phyloP scores from a whole-genome alignment of 148 eudicot genomes.

The Heliamphora exappendiculata region DNA sequence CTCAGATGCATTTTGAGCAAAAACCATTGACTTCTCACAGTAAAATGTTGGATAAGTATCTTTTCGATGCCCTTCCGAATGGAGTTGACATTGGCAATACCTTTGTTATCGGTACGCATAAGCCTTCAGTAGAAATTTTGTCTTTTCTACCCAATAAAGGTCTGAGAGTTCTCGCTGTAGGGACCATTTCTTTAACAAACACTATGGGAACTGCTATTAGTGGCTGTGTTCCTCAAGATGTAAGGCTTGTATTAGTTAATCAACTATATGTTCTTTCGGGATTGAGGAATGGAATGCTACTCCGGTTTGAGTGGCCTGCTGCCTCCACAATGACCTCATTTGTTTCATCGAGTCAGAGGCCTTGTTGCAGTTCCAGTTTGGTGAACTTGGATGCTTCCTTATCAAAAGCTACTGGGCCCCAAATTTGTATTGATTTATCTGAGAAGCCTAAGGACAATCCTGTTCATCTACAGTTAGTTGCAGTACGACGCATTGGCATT shows the following conservation, averaged over 20 bases:
- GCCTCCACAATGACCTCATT: constrained; percentile 26
- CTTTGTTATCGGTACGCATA: constrained; percentile 89
- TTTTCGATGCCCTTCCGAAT: constrained; percentile 25
- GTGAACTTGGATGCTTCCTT: constrained; percentile 21
- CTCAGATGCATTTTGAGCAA: constrained; percentile 31
- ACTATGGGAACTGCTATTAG: constrained; percentile 57
- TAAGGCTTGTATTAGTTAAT: constrained; percentile 82
- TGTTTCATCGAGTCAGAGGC: constrained; percentile 25
- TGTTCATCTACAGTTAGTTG: constrained; percentile 65
- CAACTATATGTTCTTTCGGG: constrained; percentile 77
- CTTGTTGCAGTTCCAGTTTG: constrained; percentile 21
- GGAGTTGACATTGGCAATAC: constrained; percentile 39
- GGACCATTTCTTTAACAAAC: constrained; percentile 68
- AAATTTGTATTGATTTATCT: constrained; percentile 19
- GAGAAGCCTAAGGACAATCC: constrained; percentile 53
- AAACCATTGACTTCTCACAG: constrained; percentile 22
- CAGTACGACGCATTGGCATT: constrained; percentile 86
- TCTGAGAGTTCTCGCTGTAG: constrained; percentile 56
- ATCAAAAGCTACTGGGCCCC: constrained; percentile 21
- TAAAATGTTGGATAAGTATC: constrained; percentile 12
- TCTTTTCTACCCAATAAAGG: constrained; percentile 58
- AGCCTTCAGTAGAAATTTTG: constrained; percentile 86
- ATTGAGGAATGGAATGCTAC: constrained; percentile 90
- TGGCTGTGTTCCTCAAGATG: constrained; percentile 96
- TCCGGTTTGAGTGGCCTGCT: constrained; percentile 93